phyloP scores from a whole-genome alignment of 345 rosid genomes.

The Geranium brycei region DNA sequence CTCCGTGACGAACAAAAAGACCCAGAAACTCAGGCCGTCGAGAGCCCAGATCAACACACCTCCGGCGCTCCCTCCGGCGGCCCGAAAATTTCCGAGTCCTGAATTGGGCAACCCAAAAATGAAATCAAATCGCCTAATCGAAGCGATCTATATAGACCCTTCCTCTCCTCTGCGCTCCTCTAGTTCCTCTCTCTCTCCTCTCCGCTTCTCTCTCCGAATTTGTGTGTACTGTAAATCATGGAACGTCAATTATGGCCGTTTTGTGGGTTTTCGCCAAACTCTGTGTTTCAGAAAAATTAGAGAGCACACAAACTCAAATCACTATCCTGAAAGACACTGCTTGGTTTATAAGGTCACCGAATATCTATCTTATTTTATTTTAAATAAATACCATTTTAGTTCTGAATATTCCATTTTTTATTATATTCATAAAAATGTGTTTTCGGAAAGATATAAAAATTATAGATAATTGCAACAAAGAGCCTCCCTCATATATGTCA shows the following conservation, averaged over 20 bases:
- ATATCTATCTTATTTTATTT: too few species aligned
- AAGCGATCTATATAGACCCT: too few species aligned
- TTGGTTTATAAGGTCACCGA: too few species aligned
- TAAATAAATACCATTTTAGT: too few species aligned
- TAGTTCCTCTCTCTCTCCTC: neutral
- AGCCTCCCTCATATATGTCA: too few species aligned
- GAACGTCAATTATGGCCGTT: constrained; percentile 9
- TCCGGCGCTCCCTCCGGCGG: neutral
- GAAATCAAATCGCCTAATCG: too few species aligned
- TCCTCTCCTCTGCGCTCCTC: neutral
- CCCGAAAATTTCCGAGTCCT: neutral
- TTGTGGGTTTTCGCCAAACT: constrained; percentile 2
- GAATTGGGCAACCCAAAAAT: too few species aligned
- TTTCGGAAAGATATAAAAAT: too few species aligned
- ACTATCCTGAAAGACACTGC: too few species aligned
- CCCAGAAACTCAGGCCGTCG: neutral
- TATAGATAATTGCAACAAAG: too few species aligned
- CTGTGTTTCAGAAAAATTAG: neutral
- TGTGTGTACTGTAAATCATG: neutral
- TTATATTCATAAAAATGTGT: too few species aligned
- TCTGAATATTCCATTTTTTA: too few species aligned
- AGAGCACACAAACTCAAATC: neutral
- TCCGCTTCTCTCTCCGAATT: neutral
- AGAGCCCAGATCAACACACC: neutral
- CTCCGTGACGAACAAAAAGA: neutral